These are phyloP conservation scores for Tetrapisispora phaffii DNA, from an alignment of 805 yeast species.

Conservation along the genomic window DNA sequence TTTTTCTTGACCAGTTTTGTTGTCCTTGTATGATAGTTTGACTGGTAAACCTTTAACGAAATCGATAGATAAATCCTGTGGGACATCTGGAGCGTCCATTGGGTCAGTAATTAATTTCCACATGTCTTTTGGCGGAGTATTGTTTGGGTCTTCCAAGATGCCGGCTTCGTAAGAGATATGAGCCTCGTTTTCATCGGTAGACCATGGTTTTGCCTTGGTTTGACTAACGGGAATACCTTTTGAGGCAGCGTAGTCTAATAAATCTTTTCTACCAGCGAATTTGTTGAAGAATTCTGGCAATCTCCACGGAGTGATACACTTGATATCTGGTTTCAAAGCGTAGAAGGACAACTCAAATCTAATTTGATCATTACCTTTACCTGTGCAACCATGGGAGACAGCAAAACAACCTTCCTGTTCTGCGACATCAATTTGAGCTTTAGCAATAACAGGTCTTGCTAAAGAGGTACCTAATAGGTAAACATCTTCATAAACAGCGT, in stretches of 20 bases:
- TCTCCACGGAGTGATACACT: constrained; percentile 99
- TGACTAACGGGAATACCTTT: constrained; percentile 92
- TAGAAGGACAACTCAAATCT: constrained; percentile 95
- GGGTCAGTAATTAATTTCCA: constrained; percentile 98
- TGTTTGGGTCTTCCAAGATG: constrained; percentile 95
- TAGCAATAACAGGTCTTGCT: constrained; percentile 98
- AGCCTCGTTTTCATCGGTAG: constrained; percentile 98
- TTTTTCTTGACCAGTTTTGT: constrained; percentile 46
- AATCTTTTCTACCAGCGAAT: constrained; percentile 96
- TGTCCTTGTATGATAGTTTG: constrained; percentile 58
- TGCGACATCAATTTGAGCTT: constrained; percentile 96
- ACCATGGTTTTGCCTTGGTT: constrained; percentile 99
- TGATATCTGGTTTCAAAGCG: constrained; percentile 94
- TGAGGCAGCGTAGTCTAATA: constrained; percentile 84
- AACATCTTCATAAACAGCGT: constrained; percentile 96
- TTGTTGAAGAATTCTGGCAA: constrained; percentile 87
- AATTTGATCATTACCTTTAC: constrained; percentile 99
- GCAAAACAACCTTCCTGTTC: constrained; percentile 97
- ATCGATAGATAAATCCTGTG: constrained; percentile 77
- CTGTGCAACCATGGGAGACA: constrained; percentile 98
- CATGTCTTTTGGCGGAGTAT: constrained; percentile 99
- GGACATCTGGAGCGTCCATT: constrained; percentile 83
- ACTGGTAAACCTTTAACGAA: constrained; percentile 83
- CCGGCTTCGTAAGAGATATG: constrained; percentile 99
- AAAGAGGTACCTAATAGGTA: constrained; percentile 93